Evolutionary conservation across 345 rosid genomes (phyloP).

Genomic region (Corchorus olitorius): DNA sequence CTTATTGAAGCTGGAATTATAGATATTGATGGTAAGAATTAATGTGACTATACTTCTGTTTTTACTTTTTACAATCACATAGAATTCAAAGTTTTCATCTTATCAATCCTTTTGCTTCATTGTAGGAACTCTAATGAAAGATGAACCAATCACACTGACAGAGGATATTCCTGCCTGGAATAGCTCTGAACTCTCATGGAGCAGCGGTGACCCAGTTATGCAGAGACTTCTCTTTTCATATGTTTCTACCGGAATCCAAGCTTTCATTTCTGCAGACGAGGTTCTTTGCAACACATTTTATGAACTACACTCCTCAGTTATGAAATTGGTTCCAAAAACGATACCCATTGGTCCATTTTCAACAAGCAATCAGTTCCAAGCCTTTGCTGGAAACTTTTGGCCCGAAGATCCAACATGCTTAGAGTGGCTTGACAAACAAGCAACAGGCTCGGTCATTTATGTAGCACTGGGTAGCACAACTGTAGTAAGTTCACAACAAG

Average conservation of each 20-base stretch:
- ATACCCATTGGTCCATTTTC: conserved; percentile 39
- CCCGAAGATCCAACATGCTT: conserved; percentile 37
- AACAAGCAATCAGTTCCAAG: not conserved
- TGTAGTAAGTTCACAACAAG: conserved; percentile 32
- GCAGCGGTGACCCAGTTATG: not conserved
- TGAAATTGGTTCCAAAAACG: conserved; percentile 21
- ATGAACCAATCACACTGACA: conserved; percentile 21
- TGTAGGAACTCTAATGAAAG: conserved; percentile 22
- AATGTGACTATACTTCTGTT: not conserved
- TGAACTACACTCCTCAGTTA: conserved; percentile 2
- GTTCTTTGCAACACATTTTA: conserved; percentile 15
- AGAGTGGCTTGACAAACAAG: conserved; percentile 47
- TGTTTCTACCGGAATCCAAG: not conserved
- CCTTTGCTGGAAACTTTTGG: conserved; percentile 29
- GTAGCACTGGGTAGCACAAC: conserved; percentile 47
- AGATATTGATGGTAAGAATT: conserved; percentile 26
- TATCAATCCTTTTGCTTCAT: not conserved
- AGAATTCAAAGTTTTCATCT: too few species aligned
- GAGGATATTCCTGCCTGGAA: conserved; percentile 29
- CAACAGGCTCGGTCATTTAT: conserved; percentile 41
- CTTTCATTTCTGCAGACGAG: not conserved
- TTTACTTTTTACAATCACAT: not conserved
- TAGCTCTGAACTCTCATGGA: conserved; percentile 26
- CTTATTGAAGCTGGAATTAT: conserved; percentile 32
- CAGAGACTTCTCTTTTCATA: conserved; percentile 21